phyloP scores from a whole-genome alignment of 2,329 filamentous ascomycete genomes.

The Ophiosphaerella herpotricha region DNA sequence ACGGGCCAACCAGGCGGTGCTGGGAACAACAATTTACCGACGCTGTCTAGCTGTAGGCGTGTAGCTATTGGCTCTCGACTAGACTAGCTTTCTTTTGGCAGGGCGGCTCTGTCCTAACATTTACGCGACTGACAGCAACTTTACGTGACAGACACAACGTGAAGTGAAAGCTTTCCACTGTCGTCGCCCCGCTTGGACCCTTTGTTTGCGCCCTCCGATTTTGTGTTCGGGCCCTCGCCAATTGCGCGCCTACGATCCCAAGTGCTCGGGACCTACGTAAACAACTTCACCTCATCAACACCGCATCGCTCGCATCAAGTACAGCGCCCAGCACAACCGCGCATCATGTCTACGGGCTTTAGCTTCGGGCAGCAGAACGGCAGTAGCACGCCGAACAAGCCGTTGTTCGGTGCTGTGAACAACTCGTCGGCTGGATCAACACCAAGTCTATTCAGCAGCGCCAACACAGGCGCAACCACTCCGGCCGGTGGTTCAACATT shows the following conservation, averaged over 20 bases:
- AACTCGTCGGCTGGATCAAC: constrained; percentile 29
- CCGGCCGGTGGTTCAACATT: constrained; percentile 17
- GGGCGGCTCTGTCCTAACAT: constrained; percentile 18
- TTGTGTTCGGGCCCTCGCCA: constrained; percentile 1
- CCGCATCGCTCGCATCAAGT: background rate
- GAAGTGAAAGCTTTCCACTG: no score
- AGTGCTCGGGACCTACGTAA: constrained; percentile 10
- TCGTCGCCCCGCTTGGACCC: no score
- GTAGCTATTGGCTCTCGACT: constrained; percentile 22
- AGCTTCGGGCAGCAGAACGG: constrained; percentile 40
- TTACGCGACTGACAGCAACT: constrained; percentile 18
- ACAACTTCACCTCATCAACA: constrained; percentile 19
- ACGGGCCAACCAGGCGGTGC: constrained; percentile 7
- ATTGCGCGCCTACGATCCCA: constrained; percentile 5
- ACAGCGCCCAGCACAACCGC: constrained; percentile 6
- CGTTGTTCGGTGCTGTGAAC: constrained; percentile 35
- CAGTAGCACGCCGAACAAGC: constrained; percentile 33
- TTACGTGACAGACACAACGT: constrained; percentile 9
- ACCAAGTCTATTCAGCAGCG: constrained; percentile 34
- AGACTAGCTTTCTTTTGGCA: constrained; percentile 23
- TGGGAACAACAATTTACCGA: constrained; percentile 32
- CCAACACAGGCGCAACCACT: constrained; percentile 23
- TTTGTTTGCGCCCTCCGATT: background rate
- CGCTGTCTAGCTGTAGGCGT: constrained; percentile 8
- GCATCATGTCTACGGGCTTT: constrained; percentile 31